These are phyloP conservation scores for Lindgomyces ingoldianus DNA, from an alignment of 495 filamentous ascomycete genomes.

Conservation along the genomic window DNA sequence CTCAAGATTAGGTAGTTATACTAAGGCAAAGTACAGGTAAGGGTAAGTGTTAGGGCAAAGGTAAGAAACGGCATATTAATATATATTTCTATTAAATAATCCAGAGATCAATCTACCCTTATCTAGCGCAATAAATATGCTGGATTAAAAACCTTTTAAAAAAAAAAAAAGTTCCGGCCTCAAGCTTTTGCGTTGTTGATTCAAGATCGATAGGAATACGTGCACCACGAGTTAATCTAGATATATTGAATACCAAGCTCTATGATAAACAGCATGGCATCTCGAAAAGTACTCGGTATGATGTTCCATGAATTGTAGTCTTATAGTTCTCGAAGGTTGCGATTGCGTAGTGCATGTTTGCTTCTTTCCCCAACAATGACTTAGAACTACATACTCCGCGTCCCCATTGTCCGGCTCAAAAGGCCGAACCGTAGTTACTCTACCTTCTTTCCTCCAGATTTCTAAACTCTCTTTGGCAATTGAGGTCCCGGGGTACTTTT, in stretches of 20 bases:
- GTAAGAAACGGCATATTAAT: too few species aligned
- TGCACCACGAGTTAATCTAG: conserved; percentile 1
- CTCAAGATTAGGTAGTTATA: too few species aligned
- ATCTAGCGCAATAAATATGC: too few species aligned
- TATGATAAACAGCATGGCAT: conserved; percentile 9
- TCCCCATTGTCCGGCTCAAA: not conserved
- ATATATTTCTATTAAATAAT: too few species aligned
- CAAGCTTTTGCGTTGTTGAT: too few species aligned
- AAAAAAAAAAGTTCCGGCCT: too few species aligned
- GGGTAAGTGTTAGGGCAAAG: too few species aligned
- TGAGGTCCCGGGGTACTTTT: not conserved
- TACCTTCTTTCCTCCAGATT: not conserved
- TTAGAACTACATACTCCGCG: conserved; percentile 6
- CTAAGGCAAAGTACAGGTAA: too few species aligned
- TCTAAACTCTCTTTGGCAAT: conserved; percentile 2
- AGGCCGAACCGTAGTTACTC: not conserved
- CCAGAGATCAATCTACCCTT: too few species aligned
- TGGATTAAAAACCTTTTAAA: too few species aligned
- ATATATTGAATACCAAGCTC: conserved; percentile 14
- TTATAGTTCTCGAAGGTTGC: not conserved
- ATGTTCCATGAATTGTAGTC: not conserved
- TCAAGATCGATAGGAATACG: too few species aligned
- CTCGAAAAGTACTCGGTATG: conserved; percentile 18
- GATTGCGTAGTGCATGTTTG: conserved; percentile 4
- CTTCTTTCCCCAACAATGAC: conserved; percentile 23